These are phyloP conservation scores for Penicillium sp. DNA, from an alignment of 2,329 filamentous ascomycete genomes.

Conservation along the genomic window DNA sequence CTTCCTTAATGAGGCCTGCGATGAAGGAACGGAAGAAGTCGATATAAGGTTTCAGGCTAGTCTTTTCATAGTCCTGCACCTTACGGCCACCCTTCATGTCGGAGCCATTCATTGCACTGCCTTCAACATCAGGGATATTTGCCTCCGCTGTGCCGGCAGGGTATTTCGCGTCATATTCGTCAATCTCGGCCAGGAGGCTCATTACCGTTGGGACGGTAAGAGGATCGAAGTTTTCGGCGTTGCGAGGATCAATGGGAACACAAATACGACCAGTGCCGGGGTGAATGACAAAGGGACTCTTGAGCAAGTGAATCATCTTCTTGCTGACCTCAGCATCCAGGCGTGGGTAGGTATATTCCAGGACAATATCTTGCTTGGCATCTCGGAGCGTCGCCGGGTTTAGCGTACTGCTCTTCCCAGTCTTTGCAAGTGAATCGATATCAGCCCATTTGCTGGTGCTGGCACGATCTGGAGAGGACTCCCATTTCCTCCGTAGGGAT, in stretches of 20 bases:
- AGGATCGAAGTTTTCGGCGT: constrained; percentile 80
- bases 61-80: constrained; percentile 92
- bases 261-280: constrained; percentile 92
- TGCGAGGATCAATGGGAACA: constrained; percentile 80
- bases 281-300: constrained; percentile 94
- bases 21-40: constrained; percentile 87
- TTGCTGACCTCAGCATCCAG: constrained; percentile 97
- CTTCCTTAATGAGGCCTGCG: constrained; percentile 72
- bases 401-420: constrained; percentile 68
- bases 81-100: constrained; percentile 43
- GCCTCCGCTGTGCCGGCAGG: constrained; percentile 33
- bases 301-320: constrained; percentile 96
- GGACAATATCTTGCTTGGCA: constrained; percentile 90
- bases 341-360: constrained; percentile 96
- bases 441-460: constrained; percentile 88
- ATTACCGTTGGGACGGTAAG: constrained; percentile 85
- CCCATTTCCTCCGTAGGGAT: constrained; percentile 86
- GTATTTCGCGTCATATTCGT: constrained; percentile 63
- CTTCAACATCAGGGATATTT: constrained; percentile 44
- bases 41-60: constrained; percentile 86
- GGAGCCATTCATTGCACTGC: constrained; percentile 30
- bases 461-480: constrained; percentile 71
- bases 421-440: constrained; percentile 81
- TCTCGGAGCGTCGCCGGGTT: constrained; percentile 72
- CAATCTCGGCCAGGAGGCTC: constrained; percentile 77